These are phyloP conservation scores for Chenopodium berlandieri DNA, from an alignment of 148 eudicot species.

Conservation along the genomic window DNA sequence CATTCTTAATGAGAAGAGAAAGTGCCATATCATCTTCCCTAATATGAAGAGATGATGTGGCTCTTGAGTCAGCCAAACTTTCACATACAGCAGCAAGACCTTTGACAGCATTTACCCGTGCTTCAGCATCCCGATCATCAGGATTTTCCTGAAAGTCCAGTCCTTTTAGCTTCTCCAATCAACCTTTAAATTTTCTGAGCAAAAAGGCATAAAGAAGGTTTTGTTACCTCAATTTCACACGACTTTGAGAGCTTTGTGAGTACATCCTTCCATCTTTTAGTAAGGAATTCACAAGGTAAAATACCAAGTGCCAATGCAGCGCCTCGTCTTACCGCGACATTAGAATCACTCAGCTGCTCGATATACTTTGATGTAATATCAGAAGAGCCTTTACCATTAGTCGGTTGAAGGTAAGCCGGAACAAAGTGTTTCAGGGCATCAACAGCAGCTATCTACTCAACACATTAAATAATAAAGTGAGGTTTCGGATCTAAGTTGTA, in stretches of 20 bases:
- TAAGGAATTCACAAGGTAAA: constrained; percentile 71
- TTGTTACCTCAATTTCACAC: constrained; percentile 76
- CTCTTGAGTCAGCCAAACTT: constrained; percentile 45
- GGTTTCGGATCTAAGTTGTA: background rate
- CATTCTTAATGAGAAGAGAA: constrained; percentile 53
- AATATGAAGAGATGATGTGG: constrained; percentile 27
- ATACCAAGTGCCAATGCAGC: constrained; percentile 90
- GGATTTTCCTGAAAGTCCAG: constrained; percentile 58
- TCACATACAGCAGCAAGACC: constrained; percentile 79
- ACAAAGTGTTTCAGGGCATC: constrained; percentile 77
- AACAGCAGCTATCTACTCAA: constrained; percentile 71
- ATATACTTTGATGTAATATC: constrained; percentile 59
- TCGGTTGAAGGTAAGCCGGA: constrained; percentile 58
- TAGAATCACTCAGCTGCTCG: constrained; percentile 73
- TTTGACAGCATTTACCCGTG: constrained; percentile 91
- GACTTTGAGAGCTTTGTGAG: constrained; percentile 66
- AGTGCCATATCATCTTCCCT: constrained; percentile 46
- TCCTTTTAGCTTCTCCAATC: constrained; percentile 1
- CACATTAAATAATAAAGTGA: constrained; percentile 12
- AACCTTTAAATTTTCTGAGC: background rate
- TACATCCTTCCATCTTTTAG: constrained; percentile 60
- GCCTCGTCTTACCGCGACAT: constrained; percentile 94
- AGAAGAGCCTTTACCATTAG: constrained; percentile 46
- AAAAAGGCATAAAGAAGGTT: background rate
- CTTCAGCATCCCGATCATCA: constrained; percentile 96